Evolutionary conservation across 768 basidiomycete genomes (phyloP).

Genomic region (Chalciporus chontae): DNA sequence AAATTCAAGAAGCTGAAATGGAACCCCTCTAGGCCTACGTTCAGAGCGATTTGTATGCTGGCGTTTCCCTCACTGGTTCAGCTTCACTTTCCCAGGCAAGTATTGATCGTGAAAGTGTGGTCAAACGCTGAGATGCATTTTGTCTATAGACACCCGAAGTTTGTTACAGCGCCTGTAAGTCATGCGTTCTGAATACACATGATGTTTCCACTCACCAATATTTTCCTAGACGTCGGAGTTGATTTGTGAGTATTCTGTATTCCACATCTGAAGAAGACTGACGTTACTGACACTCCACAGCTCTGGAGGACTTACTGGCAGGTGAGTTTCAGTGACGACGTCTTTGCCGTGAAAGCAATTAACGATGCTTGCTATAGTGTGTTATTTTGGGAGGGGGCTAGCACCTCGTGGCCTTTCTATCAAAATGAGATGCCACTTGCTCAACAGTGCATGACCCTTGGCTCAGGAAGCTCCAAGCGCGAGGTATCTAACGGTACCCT

Average conservation of each 20-base stretch:
- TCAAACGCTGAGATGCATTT: not conserved
- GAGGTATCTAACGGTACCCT: not conserved
- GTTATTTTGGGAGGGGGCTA: not conserved
- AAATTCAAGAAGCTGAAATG: not conserved
- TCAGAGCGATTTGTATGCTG: not conserved
- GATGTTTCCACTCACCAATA: not conserved
- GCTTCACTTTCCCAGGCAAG: not conserved
- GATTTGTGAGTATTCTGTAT: not conserved
- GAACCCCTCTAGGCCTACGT: not conserved
- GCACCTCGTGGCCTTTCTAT: not conserved
- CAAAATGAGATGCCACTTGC: not conserved
- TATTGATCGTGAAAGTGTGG: not conserved
- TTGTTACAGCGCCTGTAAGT: not conserved
- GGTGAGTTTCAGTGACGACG: not conserved
- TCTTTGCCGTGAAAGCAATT: not conserved
- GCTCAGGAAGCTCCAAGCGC: not conserved
- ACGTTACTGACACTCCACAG: not conserved
- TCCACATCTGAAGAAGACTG: not conserved
- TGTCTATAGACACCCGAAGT: not conserved
- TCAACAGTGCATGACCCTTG: not conserved
- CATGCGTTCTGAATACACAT: not conserved
- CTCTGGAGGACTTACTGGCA: not conserved
- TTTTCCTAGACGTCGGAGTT: not conserved
- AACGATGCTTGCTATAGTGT: not conserved
- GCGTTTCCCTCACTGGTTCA: not conserved